Evolutionary conservation across 1,284 basidiomycete genomes (phyloP), one percentile per base, ranked within the genome.

Genomic region (Leccinum fallax): DNA sequence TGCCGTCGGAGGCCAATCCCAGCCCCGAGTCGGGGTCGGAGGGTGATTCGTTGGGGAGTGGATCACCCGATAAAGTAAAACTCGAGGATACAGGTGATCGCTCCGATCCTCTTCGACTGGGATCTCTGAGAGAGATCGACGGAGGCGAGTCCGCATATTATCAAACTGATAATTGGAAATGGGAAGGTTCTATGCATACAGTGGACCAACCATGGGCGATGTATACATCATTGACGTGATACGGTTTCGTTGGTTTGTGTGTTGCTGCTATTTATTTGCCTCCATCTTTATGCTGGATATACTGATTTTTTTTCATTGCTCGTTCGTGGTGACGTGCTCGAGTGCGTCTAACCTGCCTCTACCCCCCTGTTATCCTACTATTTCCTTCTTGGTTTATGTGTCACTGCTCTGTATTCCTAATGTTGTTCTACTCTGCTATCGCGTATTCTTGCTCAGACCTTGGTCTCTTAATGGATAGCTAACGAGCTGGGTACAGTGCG

Each of bases 1-100:
- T 88, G 15, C 80, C 85, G 24, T 88, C 89, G 13, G 90, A 90
- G 62, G 84, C 90, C 13, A 89, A 90, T 67, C 86, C 83, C 16
- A 91, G 89, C 73, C 90, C 90, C 2, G 87, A 88, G 68, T 92
- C 90, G 19, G 85, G 82, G n/a, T 84, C 83, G 9, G 88, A 88
- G 66, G 78, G 80, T 21, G 86, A 86, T 61, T 74, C 74, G 65
- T 71, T 64, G 76, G 64, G 75, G 68, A 63, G 69, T 38, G 74
- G 76, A 61, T 71, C 73, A 71, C 66, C 65, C n/a, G 77, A 74
- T 54, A 77, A 80, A 65, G 66, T 71, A 26, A 85, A 84, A 76
- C 74, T 74, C 51, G 84, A 86, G 60, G 84, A 87, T 34, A 58
- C 75, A 16, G 66, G 69, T 19, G 74, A 75, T 36, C 67, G 61